Conservation (phyloP, 176 grass and related monocot genomes). For the Themeda triandra region DNA sequence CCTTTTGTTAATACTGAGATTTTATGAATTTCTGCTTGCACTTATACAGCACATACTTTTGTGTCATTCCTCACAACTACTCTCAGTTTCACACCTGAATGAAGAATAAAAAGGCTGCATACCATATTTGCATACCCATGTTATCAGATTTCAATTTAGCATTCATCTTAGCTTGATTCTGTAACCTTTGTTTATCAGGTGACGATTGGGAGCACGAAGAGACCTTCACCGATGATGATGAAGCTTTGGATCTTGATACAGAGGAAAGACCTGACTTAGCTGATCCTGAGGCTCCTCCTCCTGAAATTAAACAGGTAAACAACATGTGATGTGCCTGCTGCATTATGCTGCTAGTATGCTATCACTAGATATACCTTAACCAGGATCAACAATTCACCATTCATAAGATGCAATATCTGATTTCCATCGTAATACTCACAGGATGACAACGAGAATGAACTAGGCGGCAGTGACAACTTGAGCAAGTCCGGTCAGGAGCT, state of each 20-base stretch:
- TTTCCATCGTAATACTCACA: conserved; percentile 27
- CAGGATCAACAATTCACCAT: not conserved
- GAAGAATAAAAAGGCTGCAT: conserved; percentile 7
- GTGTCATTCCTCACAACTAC: conserved; percentile 5
- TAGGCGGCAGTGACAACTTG: conserved; percentile 38
- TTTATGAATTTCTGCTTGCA: not conserved
- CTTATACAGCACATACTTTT: not conserved
- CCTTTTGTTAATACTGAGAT: not conserved
- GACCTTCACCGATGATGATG: conserved; percentile 91
- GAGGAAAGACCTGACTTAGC: conserved; percentile 77
- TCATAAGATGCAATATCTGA: not conserved
- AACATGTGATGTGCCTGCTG: conserved; percentile 9
- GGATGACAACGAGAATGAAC: conserved; percentile 81
- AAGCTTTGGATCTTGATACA: conserved; percentile 62
- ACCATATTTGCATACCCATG: not conserved
- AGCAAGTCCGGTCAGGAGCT: conserved; percentile 93
- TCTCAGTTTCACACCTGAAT: not conserved
- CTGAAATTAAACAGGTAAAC: conserved; percentile 84
- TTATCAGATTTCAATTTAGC: not conserved
- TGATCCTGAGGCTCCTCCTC: conserved; percentile 66
- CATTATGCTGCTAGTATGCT: conserved; percentile 8
- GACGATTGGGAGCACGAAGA: conserved; percentile 97
- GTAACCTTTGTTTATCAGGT: conserved; percentile 48
- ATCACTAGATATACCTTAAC: conserved; percentile 20
- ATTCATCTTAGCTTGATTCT: conserved; percentile 27